Base-by-base conservation (phyloP, 2,329 filamentous ascomycete species). In the Bipolaris sorokiniana region DNA sequence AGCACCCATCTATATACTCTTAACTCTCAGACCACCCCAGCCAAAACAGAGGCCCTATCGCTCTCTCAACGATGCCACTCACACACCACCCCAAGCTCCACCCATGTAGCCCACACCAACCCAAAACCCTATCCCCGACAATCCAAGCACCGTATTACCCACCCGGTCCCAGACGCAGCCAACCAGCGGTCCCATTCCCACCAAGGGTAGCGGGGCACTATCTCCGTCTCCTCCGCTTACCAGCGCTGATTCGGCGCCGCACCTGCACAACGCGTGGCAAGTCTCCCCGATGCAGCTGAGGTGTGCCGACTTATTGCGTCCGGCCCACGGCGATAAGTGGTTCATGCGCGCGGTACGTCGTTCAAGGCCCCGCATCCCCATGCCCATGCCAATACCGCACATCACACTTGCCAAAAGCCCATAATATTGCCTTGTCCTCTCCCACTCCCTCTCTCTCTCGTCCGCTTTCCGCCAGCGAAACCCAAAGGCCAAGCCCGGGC, bases 101-200 rank as follows among this genome's bases (percentile, higher is more conserved):
- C 61, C 34, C 54, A 49, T 55, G 44, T 51, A 22, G 45, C 54
- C 59, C 55, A 56, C 63, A 64, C 65, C 55, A 48, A 58, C 46
- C 53, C 58, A 52, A 65, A 65, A 62, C 63, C 58, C 61, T 65
- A 65, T 63, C 60, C 63, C 63, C 63, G 63, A 56, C 63, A 55
- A 46, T 26, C 48, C 49, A 61, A 61, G 57, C 58, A 54, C 53
- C 57, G 57, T 41, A 38, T 31, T 42, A 16, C 11, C 51, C 59
- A 37, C 44, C 45, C 48, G 37, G 31, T 46, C 34, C 41, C 31
- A 16, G 34, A 38, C 26, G 40, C 44, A 45, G 31, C 54, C 48
- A 57, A 59, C 52, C 38, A 40, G 38, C 42, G 38, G 48, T 22
- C 44, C 18, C 34, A 22, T 13, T 4, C 2, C 10, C 6, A 22